A percentile compares a stretch with the other conserved stretches of the same genome.
These are phyloP conservation scores for Candida nemodendra DNA, from an alignment of 805 yeast species.

Conservation along the genomic window DNA sequence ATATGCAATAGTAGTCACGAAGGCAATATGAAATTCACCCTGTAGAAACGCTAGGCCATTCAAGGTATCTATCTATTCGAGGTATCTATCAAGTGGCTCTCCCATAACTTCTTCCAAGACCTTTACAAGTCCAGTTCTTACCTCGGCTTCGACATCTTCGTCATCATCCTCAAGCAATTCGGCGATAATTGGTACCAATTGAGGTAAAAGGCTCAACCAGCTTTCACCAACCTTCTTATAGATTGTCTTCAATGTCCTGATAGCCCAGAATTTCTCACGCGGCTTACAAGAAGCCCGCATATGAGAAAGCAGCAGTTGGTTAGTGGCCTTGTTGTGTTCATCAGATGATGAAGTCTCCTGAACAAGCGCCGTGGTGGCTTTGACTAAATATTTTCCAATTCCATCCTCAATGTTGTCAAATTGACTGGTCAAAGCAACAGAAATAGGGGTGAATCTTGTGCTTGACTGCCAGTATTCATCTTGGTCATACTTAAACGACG, in stretches of 20 bases:
- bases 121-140: slow-evolving; percentile 83
- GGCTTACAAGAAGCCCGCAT: slow-evolving; percentile 61
- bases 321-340: slow-evolving; percentile 67
- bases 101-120: slow-evolving; percentile 92
- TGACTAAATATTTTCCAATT: slow-evolving; percentile 78
- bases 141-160: slow-evolving; percentile 88
- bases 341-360: slow-evolving; percentile 64
- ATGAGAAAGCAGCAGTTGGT: slow-evolving; percentile 59
- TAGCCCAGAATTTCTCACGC: slow-evolving; percentile 74
- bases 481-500: slow-evolving; percentile 84
- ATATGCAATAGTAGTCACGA: too few relatives aligned
- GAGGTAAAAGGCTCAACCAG: slow-evolving; percentile 90
- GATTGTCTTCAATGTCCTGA: slow-evolving; percentile 71
- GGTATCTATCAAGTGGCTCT: slow-evolving; percentile 86
- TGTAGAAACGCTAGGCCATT: too few relatives aligned
- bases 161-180: slow-evolving; percentile 95
- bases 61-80: slow-evolving; percentile 43
- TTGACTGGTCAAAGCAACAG: slow-evolving; percentile 63
- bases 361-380: slow-evolving; percentile 74
- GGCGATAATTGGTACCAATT: slow-evolving; percentile 91
- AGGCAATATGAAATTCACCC: too few relatives aligned
- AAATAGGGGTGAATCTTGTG: slow-evolving; percentile 74
- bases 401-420: slow-evolving; percentile 64
- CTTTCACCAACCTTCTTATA: slow-evolving; percentile 92
- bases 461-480: slow-evolving; percentile 95